These are phyloP conservation scores for Lichtheimia corymbifera DNA, from an alignment of 371 early-diverging fungal genomes.

Conservation along the genomic window DNA sequence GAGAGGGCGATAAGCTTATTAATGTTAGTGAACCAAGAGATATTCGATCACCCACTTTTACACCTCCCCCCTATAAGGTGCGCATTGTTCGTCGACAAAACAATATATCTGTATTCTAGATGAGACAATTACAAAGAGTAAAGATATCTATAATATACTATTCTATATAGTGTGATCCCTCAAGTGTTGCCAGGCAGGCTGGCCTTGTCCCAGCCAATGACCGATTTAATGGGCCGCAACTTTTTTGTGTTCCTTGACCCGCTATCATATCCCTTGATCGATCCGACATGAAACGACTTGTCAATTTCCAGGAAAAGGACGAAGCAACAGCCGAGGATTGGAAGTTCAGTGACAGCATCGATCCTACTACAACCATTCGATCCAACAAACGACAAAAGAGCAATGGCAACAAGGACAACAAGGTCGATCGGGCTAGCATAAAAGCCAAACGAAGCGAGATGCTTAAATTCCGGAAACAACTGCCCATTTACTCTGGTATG, in stretches of 20 bases:
- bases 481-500: conserved; percentile 51
- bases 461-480: conserved; percentile 42
- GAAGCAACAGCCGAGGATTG: conserved; percentile 5
- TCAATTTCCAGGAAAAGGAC: conserved; percentile 14
- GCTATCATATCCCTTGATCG: background rate
- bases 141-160: no score
- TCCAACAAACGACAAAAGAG: conserved; percentile 5
- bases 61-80: conserved; percentile 28
- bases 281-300: conserved; percentile 14
- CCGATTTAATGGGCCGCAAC: no score
- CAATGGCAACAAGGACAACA: conserved; percentile 1
- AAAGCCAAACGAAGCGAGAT: conserved; percentile 40
- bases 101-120: no score
- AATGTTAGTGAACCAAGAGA: conserved; percentile 26
- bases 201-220: no score
- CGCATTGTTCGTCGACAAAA: conserved; percentile 26
- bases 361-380: background rate
- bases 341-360: conserved; percentile 10
- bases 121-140: no score
- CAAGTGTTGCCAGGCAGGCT: no score
- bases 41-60: conserved; percentile 24
- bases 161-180: no score
- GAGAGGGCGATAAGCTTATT: conserved; percentile 12
- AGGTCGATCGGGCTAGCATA: conserved; percentile 10
- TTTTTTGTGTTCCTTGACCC: no score